Evolutionary conservation across 352 stramenopile species (phyloP), one percentile per base, ranked within the genome.

Genomic region (Globisporangium yorkense): DNA sequence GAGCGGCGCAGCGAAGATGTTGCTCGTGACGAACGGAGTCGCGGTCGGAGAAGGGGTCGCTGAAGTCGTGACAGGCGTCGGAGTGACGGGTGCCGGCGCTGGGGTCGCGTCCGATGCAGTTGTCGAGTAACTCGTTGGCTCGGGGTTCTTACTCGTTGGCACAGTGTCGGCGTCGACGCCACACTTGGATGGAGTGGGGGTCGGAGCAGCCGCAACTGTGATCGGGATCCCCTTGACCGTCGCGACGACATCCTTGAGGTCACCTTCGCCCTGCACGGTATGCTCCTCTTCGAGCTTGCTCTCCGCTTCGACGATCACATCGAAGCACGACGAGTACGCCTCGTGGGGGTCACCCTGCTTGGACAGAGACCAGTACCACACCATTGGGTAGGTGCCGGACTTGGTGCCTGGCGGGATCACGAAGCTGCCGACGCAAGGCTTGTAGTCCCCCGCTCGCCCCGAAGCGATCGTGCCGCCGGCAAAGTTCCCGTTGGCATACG

Each of bases 341-440:
- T 45, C 40, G 16, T 24, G 16, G 39, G 24, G 6, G n/a, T 50
- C 40, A 68, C 44, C 74, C 74, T 41, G 76, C 71, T 33, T 75
- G 68, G 33, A 71, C 72, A 9, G 67, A 73, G 31, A 58, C 78
- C 78, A 88, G 59, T 80, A 87, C 78, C 78, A 88, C 9, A 88
- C 78, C 62, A 87, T 77, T 35, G 80, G 78, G 64, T 85, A 88
- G 41, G 79, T 66, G 15, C 78, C 78, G 1, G 75, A 61, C 9
- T 68, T 20, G 0, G 74, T 84, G 27, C 72, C 72, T 7, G 47
- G 52, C 0, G 78, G 75, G 43, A 87, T 67, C 33, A 61, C 66
- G 49, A 88, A 88, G 21, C 66, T 65, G 6, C 78, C 72, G 31
- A 88, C 68, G 40, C 78, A 88, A 2, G 78, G 78, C 57, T 84